Percentiles rank a stretch among this genome's conserved stretches.
phyloP scores from a whole-genome alignment of 345 rosid species.

The Schrenkiella parvula region DNA sequence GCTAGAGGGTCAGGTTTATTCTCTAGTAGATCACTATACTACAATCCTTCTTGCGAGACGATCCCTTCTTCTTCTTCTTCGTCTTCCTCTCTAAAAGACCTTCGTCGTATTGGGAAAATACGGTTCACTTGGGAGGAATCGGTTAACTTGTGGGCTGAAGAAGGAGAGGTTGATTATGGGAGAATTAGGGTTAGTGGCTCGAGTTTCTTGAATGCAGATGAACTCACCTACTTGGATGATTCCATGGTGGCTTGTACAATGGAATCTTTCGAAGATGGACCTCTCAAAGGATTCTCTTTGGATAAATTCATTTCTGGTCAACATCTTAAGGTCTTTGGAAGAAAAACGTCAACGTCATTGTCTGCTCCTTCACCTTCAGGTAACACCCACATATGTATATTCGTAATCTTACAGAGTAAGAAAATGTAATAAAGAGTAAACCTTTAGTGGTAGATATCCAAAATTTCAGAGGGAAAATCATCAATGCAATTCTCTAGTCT shows the following conservation, averaged over 20 bases:
- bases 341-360: constrained; percentile 54
- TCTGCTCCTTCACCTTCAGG: constrained; percentile 47
- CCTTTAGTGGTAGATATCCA: not conserved
- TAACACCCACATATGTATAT: constrained; percentile 18
- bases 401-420: not conserved
- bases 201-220: constrained; percentile 85
- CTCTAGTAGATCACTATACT: constrained; percentile 13
- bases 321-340: constrained; percentile 87
- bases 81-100: constrained; percentile 48
- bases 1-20: constrained; percentile 24
- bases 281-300: constrained; percentile 76
- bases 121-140: constrained; percentile 98
- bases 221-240: constrained; percentile 79
- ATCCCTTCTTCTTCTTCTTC: constrained; percentile 33
- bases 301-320: constrained; percentile 83
- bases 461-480: not conserved
- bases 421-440: not conserved
- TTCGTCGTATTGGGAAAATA: constrained; percentile 85
- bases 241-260: constrained; percentile 77
- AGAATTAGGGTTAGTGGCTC: constrained; percentile 72
- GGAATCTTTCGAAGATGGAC: constrained; percentile 85
- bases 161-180: constrained; percentile 76
- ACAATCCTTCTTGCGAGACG: constrained; percentile 32
- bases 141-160: constrained; percentile 93
- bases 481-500: not conserved